Evolutionary conservation across 352 stramenopile genomes (phyloP), one percentile per base, ranked within the genome.

Genomic region (Phytophthora melonis): DNA sequence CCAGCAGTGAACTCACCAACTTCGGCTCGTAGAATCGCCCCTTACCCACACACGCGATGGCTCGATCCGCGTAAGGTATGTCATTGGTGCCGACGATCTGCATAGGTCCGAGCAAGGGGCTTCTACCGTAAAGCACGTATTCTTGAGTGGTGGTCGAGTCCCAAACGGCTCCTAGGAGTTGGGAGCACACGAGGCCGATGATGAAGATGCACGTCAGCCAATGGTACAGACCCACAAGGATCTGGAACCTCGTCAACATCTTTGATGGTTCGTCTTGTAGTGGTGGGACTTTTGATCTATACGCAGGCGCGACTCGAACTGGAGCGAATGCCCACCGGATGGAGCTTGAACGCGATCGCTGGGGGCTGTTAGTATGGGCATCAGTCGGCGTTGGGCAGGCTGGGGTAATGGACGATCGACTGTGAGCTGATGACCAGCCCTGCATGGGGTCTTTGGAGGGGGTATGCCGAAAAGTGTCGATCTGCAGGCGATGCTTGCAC

Each of bases 31-130:
- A 87, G 0, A 61, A 23, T 0, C 61, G 39, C 3, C 74, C 73
- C 21, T 75, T 61, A 5, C 65, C 27, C 2, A 74, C 54, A 52
- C 82, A 89, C 0, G 79, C 68, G 5, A 87, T 58, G 11, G 62
- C 64, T 4, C 77, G 77, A 57, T 87, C 81, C 1, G 63, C 58
- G 59, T 83, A 87, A 65, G 77, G 34, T 16, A 80, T 68, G 36
- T 89, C 81, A 49, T 84, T 89, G 1, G 27, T 52, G 5, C 81
- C 81, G 1, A 43, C 3, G 16, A 86, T 77, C 10, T 55, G 19
- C n/a, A 32, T 56, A 2, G 52, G 25, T 11, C 71, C 67, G 1
- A 52, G 21, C 3, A 39, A 25, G 0, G 63, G 62, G 13, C 62
- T 45, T 57, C 55, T 18, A 1, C 75, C 75, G 18, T 63, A 79